Conservation (phyloP, 73 alveolate genomes). For the Blepharisma japonicum region DNA sequence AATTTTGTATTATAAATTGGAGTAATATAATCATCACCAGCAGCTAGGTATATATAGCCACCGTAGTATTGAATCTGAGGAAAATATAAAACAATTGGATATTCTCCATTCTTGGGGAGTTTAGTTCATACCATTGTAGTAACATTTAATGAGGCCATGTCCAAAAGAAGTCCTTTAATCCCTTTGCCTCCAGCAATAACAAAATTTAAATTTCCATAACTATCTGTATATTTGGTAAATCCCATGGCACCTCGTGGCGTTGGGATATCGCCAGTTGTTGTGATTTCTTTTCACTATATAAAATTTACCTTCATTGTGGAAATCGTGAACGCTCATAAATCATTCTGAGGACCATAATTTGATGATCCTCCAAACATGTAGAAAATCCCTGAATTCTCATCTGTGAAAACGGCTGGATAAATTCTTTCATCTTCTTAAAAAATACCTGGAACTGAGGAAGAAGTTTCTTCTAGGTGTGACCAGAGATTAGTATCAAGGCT, state of each 20-base stretch:
- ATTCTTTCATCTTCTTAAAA: constrained; percentile 18
- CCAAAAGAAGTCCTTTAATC: too few relatives aligned
- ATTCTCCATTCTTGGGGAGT: neutral
- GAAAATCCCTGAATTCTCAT: neutral
- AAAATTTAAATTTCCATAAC: neutral
- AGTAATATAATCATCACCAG: neutral
- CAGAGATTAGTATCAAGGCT: neutral
- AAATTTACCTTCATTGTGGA: neutral
- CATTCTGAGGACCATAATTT: neutral
- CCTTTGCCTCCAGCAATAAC: neutral
- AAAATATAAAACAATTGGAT: neutral
- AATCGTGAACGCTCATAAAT: neutral
- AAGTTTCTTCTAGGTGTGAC: neutral
- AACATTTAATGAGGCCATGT: neutral
- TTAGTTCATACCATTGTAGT: neutral
- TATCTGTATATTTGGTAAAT: neutral
- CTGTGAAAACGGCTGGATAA: neutral
- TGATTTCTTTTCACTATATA: neutral
- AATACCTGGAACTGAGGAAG: neutral
- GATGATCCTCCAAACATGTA: constrained; percentile 15
- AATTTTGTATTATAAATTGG: too few relatives aligned
- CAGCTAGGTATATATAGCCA: neutral
- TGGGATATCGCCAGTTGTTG: neutral
- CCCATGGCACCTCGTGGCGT: neutral
- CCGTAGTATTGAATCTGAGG: neutral